These are phyloP conservation scores for Globisporangium spiculum DNA, from an alignment of 352 stramenopile genomes.

Conservation along the genomic window DNA sequence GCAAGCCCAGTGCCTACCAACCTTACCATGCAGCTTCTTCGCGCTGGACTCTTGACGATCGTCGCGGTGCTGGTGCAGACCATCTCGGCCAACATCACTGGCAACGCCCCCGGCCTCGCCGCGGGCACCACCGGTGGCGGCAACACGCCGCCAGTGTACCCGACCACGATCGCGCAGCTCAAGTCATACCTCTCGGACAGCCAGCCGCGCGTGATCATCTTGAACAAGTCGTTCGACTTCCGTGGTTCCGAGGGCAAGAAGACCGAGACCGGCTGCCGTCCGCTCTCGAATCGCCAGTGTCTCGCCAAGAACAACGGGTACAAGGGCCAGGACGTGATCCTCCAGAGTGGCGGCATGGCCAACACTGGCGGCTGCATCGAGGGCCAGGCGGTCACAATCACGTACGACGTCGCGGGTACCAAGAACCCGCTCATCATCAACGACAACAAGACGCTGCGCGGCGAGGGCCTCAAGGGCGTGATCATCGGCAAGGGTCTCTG, in stretches of 20 bases:
- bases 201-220: slow-evolving; percentile 45
- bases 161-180: slow-evolving; percentile 36
- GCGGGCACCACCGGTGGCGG: slow-evolving; percentile 41
- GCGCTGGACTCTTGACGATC: slow-evolving; percentile 4
- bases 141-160: slow-evolving; percentile 28
- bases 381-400: slow-evolving; percentile 30
- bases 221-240: slow-evolving; percentile 52
- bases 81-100: slow-evolving; percentile 8
- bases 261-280: slow-evolving; percentile 46
- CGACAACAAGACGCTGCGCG: slow-evolving; percentile 38
- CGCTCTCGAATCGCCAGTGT: slow-evolving; percentile 37
- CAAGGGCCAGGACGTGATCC: slow-evolving; percentile 53
- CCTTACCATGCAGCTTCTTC: slow-evolving; percentile 6
- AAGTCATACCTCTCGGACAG: slow-evolving; percentile 39
- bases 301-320: slow-evolving; percentile 52
- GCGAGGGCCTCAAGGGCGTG: slow-evolving; percentile 26
- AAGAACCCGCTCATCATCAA: slow-evolving; percentile 28
- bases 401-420: slow-evolving; percentile 36
- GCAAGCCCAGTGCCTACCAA: background rate
- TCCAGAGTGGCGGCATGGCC: slow-evolving; percentile 45
- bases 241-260: slow-evolving; percentile 41
- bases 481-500: slow-evolving; percentile 35
- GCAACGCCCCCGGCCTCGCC: slow-evolving; percentile 20
- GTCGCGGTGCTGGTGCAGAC: slow-evolving; percentile 2
- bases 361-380: slow-evolving; percentile 50